Evolutionary conservation across 345 rosid genomes (phyloP).

Genomic region (Punica granatum): DNA sequence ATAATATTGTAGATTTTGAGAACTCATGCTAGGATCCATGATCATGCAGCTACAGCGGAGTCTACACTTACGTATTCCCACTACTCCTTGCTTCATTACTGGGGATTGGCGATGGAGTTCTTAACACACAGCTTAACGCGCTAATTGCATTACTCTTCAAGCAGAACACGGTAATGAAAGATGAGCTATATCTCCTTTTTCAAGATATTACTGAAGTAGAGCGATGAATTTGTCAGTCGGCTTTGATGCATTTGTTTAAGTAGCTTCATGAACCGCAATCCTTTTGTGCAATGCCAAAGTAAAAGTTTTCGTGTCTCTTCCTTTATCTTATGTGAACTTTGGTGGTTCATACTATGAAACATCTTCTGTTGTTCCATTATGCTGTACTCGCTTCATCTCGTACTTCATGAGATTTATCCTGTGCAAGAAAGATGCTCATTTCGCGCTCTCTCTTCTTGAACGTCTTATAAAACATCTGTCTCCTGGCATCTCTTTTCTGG

Average conservation of each 20-base stretch:
- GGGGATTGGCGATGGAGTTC: slow-evolving; percentile 83
- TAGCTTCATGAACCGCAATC: too few relatives aligned
- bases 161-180: slow-evolving; percentile 49
- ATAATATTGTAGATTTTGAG: not conserved
- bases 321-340: too few relatives aligned
- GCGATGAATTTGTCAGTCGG: not conserved
- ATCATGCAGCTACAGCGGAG: slow-evolving; percentile 39
- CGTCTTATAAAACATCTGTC: too few relatives aligned
- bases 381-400: too few relatives aligned
- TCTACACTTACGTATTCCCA: slow-evolving; percentile 48
- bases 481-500: not conserved
- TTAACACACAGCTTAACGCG: slow-evolving; percentile 84
- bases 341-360: too few relatives aligned
- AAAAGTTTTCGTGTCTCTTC: too few relatives aligned
- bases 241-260: too few relatives aligned
- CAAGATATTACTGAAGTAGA: not conserved
- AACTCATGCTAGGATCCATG: not conserved
- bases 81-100: slow-evolving; percentile 76
- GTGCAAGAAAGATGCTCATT: too few relatives aligned
- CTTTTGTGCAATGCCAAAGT: too few relatives aligned
- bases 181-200: not conserved
- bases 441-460: too few relatives aligned
- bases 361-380: too few relatives aligned
- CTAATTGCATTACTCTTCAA: slow-evolving; percentile 79
- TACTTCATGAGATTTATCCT: too few relatives aligned